Percentiles rank a stretch among this genome's conserved stretches.
Conservation (phyloP, 208 protist genomes). For the Polymyxa betae region DNA sequence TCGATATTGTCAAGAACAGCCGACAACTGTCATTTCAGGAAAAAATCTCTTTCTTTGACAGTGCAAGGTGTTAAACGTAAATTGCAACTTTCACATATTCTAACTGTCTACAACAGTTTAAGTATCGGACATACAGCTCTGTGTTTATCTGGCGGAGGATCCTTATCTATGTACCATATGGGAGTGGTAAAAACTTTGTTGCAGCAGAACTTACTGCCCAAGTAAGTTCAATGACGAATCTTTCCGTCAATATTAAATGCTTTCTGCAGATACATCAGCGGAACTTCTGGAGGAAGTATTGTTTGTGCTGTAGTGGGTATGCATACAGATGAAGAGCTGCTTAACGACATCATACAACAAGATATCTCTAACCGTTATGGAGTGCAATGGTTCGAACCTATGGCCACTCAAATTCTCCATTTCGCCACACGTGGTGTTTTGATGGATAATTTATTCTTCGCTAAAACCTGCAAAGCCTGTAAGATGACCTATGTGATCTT, state of each 20-base stretch:
- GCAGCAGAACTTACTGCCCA: background rate
- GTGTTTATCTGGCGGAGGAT: constrained; percentile 36
- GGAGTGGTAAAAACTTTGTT: constrained; percentile 39
- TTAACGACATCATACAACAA: background rate
- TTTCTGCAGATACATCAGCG: background rate
- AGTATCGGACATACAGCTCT: constrained; percentile 30
- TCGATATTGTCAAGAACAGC: background rate
- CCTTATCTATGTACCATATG: constrained; percentile 30
- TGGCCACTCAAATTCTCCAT: background rate
- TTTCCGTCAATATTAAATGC: background rate
- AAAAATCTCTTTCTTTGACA: background rate
- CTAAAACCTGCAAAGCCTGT: background rate
- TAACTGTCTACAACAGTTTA: background rate
- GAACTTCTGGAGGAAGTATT: constrained; percentile 8
- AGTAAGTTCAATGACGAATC: background rate
- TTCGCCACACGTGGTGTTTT: constrained; percentile 10
- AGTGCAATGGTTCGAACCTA: background rate
- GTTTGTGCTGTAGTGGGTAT: background rate
- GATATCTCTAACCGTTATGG: background rate
- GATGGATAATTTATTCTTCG: constrained; percentile 2
- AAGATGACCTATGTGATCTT: background rate
- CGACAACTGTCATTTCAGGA: background rate
- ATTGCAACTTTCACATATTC: too few relatives aligned
- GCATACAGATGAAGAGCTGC: background rate
- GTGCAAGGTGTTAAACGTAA: background rate